phyloP scores from a whole-genome alignment of 1,284 basidiomycete genomes.

The Vanrija sp. region DNA sequence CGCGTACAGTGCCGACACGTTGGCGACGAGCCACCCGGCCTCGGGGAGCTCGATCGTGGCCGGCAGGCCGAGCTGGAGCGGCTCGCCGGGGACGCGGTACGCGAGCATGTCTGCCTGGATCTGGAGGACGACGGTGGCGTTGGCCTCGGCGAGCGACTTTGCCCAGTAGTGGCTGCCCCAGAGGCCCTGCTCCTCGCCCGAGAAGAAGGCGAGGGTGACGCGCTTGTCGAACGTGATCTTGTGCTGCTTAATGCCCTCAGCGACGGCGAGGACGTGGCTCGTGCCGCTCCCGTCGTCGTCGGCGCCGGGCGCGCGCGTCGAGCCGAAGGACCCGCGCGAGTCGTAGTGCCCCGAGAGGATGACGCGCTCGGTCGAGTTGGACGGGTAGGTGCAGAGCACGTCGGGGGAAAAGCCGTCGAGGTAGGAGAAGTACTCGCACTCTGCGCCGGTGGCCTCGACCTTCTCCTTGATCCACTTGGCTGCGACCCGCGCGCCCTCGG shows the following conservation, averaged over 20 bases:
- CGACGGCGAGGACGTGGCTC: constrained; percentile 68
- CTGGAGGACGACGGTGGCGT: constrained; percentile 70
- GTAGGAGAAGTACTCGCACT: constrained; percentile 64
- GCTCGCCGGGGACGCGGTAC: constrained; percentile 66
- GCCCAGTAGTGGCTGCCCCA: constrained; percentile 49
- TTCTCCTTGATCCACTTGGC: constrained; percentile 66
- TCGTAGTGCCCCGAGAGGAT: constrained; percentile 80
- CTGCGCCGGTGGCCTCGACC: constrained; percentile 68
- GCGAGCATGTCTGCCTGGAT: constrained; percentile 86
- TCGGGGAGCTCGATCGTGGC: constrained; percentile 70
- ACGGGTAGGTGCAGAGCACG: constrained; percentile 60
- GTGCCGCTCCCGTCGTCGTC: constrained; percentile 68
- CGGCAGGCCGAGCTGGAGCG: constrained; percentile 70
- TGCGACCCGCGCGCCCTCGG: constrained; percentile 62
- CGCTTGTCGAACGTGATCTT: constrained; percentile 53
- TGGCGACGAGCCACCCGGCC: constrained; percentile 67
- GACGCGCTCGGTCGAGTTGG: constrained; percentile 49
- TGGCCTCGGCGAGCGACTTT: constrained; percentile 31
- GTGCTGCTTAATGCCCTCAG: constrained; percentile 61
- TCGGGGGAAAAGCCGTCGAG: constrained; percentile 71
- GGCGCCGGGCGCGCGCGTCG: constrained; percentile 63
- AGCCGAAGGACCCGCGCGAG: constrained; percentile 78
- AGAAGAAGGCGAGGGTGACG: constrained; percentile 49
- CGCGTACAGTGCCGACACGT: constrained; percentile 64
- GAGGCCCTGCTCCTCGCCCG: constrained; percentile 53